Evolutionary conservation across 2,329 filamentous ascomycete genomes (phyloP), one percentile per base, ranked within the genome.

Genomic region (Aspergillus fructus): DNA sequence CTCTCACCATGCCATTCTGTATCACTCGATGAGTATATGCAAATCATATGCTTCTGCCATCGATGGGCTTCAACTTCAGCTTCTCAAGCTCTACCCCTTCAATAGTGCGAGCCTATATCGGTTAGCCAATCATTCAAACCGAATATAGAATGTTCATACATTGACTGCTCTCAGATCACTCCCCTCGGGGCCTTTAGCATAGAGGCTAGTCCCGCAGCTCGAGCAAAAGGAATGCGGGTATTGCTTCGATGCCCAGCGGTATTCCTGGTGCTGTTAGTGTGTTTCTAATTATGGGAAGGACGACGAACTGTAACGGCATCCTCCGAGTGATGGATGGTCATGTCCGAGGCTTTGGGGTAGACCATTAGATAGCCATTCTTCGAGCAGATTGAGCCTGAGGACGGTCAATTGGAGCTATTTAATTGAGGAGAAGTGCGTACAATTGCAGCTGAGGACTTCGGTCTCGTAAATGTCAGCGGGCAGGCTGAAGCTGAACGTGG

Each of bases 351-450:
- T 8, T 66, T 42, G 12, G 65, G 60, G 37, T 69, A 70, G 37
- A 71, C 59, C 53, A 68, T 64, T 2, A 73, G 55, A 54, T 71
- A 71, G 27, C 71, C 69, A 39, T 70, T 71, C 27, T 58, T 60
- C 17, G 61, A 37, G 59, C 70, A 73, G 45, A 72, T 71, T 3
- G 67, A 67, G 62, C 68, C 67, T 71, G 17, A 12, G 27, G 1
- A 30, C 9, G 9, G 43, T 15, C 2, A 21, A 15, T 17, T 8
- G 27, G 27, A 4, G 34, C 34, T 3, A n/a, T 5, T 37, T 8
- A n/a, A 37, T 15, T 2, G 34, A 15, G 13, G 2, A 47, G 13
- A 12, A 15, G 17, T 15, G 13, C 34, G 21, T 62, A 67, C 66
- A 63, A 49, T 67, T 65, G 60, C 64, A 65, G 50, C 49, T 52